Evolutionary conservation across 1,284 basidiomycete genomes (phyloP).

Genomic region (Boletus semigastroideus): DNA sequence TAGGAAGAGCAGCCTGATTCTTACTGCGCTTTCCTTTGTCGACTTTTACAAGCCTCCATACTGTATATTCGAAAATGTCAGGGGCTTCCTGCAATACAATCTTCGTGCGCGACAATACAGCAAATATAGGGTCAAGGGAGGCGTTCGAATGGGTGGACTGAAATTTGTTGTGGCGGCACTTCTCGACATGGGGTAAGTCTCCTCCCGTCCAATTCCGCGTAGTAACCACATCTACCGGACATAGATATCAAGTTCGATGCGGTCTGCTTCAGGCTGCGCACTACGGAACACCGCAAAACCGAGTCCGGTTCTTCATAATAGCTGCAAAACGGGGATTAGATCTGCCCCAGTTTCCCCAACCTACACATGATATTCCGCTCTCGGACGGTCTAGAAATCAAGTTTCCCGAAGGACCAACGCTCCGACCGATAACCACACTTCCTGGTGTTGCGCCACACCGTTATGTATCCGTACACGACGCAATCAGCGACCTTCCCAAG

Average conservation of each 20-base stretch:
- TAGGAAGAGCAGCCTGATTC: conserved; percentile 52
- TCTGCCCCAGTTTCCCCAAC: conserved; percentile 65
- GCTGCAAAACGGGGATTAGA: conserved; percentile 53
- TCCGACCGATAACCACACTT: conserved; percentile 47
- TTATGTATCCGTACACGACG: conserved; percentile 61
- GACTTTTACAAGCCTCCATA: conserved; percentile 61
- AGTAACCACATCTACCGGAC: background rate
- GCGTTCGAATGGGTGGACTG: conserved; percentile 64
- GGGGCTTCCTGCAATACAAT: conserved; percentile 59
- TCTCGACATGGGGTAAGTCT: conserved; percentile 58
- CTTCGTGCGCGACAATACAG: conserved; percentile 52
- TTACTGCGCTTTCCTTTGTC: conserved; percentile 61
- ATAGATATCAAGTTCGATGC: conserved; percentile 68
- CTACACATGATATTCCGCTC: conserved; percentile 62
- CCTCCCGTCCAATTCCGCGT: background rate
- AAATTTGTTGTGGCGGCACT: conserved; percentile 62
- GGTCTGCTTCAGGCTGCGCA: conserved; percentile 66
- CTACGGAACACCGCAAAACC: conserved; percentile 70
- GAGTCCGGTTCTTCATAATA: conserved; percentile 69
- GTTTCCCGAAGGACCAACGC: conserved; percentile 39
- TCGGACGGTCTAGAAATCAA: conserved; percentile 47
- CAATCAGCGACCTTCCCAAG: conserved; percentile 63
- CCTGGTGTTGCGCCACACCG: conserved; percentile 51
- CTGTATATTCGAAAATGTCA: conserved; percentile 71
- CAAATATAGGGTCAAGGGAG: conserved; percentile 52